These are phyloP conservation scores for Aechmea fasciata DNA, from an alignment of 176 grass and related monocot genomes.

Conservation along the genomic window DNA sequence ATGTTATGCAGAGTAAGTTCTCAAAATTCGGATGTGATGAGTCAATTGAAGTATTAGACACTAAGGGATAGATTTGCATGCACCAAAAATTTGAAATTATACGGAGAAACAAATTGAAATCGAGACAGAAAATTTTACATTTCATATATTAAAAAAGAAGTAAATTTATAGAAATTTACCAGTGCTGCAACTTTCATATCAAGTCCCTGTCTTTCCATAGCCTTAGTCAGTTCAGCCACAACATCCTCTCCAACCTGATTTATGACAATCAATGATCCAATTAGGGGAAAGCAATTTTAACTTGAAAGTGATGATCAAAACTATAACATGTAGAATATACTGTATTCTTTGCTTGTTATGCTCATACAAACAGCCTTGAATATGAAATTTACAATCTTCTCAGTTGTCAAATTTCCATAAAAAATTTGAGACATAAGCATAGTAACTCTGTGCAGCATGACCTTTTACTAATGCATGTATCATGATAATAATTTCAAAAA, in stretches of 20 bases:
- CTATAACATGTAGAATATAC: neutral
- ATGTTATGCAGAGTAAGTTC: neutral
- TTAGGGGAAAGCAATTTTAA: neutral
- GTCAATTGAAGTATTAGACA: neutral
- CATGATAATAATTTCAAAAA: too few species aligned
- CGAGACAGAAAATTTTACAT: neutral
- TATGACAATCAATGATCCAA: conserved; percentile 3
- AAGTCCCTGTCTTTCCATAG: conserved; percentile 46
- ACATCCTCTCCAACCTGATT: conserved; percentile 61
- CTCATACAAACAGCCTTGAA: too few species aligned
- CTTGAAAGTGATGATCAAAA: neutral
- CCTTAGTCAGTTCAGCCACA: conserved; percentile 56
- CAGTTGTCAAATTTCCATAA: too few species aligned
- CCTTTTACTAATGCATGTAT: too few species aligned
- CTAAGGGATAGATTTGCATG: neutral
- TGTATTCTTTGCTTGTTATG: too few species aligned
- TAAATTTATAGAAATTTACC: conserved; percentile 27
- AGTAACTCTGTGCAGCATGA: too few species aligned
- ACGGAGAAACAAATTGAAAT: neutral
- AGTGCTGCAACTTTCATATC: conserved; percentile 67
- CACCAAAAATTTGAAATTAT: neutral
- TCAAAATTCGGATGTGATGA: neutral
- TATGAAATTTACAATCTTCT: too few species aligned
- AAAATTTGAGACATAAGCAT: too few species aligned
- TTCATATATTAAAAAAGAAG: neutral